A percentile compares a stretch with the other conserved stretches of the same genome.
These are phyloP conservation scores for Cucumis melo DNA, from an alignment of 306 rosid genomes.

Conservation along the genomic window DNA sequence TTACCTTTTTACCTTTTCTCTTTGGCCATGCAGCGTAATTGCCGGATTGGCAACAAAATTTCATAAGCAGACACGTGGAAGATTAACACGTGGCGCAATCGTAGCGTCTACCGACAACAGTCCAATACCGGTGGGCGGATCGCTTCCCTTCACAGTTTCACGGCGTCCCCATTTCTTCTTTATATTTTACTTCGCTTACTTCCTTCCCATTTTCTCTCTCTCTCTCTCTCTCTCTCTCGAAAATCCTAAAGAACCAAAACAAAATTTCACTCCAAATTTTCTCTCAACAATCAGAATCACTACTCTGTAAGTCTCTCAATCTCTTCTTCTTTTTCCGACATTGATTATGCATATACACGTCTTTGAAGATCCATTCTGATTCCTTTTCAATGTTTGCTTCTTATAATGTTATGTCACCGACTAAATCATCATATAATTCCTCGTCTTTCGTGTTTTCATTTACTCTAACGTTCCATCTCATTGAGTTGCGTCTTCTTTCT, in stretches of 20 bases:
- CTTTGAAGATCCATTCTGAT: background rate
- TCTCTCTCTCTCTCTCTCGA: background rate
- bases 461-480: background rate
- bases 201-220: background rate
- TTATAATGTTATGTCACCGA: background rate
- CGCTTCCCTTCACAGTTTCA: background rate
- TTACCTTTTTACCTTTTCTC: background rate
- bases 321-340: background rate
- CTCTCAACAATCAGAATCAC: background rate
- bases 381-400: background rate
- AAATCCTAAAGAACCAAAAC: background rate
- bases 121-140: background rate
- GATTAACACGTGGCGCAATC: constrained; percentile 3
- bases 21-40: background rate
- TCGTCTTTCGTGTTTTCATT: background rate
- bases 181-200: background rate
- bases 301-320: constrained; percentile 3
- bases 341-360: background rate
- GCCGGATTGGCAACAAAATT: background rate
- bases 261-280: background rate
- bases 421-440: background rate
- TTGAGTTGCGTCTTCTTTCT: background rate
- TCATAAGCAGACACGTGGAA: background rate
- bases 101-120: constrained; percentile 9
- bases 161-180: background rate